phyloP scores from a whole-genome alignment of 2,329 filamentous ascomycete species.

The Fusarium neocosmosporiellum region DNA sequence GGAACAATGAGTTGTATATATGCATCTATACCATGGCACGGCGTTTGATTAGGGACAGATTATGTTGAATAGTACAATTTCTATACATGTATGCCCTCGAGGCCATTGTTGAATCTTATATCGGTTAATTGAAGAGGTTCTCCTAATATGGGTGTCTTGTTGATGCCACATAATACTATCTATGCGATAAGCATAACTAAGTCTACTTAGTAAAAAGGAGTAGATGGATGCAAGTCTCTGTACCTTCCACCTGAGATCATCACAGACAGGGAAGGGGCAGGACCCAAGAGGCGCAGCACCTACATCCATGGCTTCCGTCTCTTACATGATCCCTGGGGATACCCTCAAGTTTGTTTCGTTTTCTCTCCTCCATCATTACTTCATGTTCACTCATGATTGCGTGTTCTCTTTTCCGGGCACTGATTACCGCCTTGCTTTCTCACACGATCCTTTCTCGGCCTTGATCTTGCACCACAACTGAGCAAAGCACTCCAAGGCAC shows the following conservation, averaged over 20 bases:
- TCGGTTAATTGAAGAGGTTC: neutral
- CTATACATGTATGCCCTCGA: neutral
- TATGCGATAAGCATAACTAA: neutral
- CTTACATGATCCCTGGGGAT: slow-evolving; percentile 1
- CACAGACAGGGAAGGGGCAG: neutral
- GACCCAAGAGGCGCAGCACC: neutral
- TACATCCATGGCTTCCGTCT: neutral
- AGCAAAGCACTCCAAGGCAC: neutral
- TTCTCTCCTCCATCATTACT: neutral
- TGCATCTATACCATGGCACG: slow-evolving; percentile 56
- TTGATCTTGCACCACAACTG: neutral
- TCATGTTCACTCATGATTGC: neutral
- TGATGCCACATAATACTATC: neutral
- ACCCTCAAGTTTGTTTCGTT: neutral
- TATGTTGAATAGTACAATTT: slow-evolving; percentile 41
- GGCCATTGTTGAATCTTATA: neutral
- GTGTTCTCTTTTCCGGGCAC: neutral
- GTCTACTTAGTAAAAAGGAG: too few species aligned
- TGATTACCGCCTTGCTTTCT: neutral
- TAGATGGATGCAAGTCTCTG: neutral
- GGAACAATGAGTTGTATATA: slow-evolving; percentile 41
- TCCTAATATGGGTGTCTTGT: neutral
- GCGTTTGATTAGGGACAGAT: slow-evolving; percentile 44
- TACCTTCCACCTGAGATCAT: neutral
- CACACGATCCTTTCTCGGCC: neutral